Evolutionary conservation across 257 asterid genomes (phyloP).

Genomic region (Solanum gandarillasii): DNA sequence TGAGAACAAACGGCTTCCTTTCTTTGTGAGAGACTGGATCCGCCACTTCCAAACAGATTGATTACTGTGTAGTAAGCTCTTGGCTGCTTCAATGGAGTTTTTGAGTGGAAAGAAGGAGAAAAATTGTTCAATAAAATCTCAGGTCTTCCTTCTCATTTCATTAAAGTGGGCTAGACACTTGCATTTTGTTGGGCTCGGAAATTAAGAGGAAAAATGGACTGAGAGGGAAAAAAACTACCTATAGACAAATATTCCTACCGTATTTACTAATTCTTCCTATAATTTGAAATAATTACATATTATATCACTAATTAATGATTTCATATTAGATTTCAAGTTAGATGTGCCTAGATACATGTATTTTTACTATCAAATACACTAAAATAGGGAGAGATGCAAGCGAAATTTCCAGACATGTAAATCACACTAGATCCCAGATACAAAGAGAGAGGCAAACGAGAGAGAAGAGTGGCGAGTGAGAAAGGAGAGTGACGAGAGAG

Average conservation of each 20-base stretch:
- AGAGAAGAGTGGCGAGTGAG: neutral
- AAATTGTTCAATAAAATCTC: neutral
- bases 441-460: too few species aligned
- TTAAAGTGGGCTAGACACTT: neutral
- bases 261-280: neutral
- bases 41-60: neutral
- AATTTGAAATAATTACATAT: too few species aligned
- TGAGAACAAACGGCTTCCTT: neutral
- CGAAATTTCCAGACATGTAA: fast-evolving
- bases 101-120: neutral
- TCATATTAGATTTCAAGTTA: too few species aligned
- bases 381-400: neutral
- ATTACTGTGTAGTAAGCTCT: neutral
- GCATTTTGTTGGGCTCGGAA: neutral
- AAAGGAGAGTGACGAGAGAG: neutral
- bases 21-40: neutral
- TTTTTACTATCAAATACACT: too few species aligned
- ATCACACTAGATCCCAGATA: too few species aligned
- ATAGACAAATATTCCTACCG: too few species aligned
- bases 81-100: neutral
- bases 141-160: neutral
- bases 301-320: neutral
- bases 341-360: neutral
- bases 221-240: too few species aligned
- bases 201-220: too few species aligned